phyloP scores from a whole-genome alignment of 2,329 filamentous ascomycete species.

The Cladosporium sp. region DNA sequence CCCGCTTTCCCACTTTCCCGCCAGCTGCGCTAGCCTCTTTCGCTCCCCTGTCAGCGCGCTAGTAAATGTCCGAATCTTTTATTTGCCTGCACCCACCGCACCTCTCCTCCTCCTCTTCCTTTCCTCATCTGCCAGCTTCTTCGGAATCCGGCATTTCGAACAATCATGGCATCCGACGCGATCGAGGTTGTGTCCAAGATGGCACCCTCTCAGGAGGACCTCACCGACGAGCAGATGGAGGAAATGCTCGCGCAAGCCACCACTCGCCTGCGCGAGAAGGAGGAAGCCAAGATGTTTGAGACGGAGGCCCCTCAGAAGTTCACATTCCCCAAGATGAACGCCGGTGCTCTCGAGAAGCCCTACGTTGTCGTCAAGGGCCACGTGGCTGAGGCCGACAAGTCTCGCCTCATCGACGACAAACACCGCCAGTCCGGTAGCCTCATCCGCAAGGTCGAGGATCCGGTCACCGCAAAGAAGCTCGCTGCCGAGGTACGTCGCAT shows the following conservation, averaged over 20 bases:
- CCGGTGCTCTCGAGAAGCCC: conserved; percentile 51
- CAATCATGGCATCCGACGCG: conserved; percentile 17
- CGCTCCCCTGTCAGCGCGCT: conserved; percentile 1
- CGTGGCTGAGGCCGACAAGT: conserved; percentile 56
- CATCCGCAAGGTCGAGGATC: conserved; percentile 58
- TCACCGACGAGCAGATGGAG: conserved; percentile 66
- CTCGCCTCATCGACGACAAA: conserved; percentile 52
- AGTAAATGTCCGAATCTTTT: conserved; percentile 12
- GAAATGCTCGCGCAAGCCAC: conserved; percentile 66
- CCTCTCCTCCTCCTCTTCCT: not conserved
- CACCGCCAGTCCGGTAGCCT: conserved; percentile 48
- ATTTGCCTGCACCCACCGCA: conserved; percentile 15
- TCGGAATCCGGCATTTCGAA: conserved; percentile 18
- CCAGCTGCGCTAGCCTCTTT: conserved; percentile 4
- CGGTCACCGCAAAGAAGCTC: conserved; percentile 49
- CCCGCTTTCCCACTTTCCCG: not conserved
- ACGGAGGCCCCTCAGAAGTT: conserved; percentile 32
- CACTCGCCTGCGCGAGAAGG: conserved; percentile 54
- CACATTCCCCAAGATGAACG: conserved; percentile 55
- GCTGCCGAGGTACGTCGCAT: conserved; percentile 54
- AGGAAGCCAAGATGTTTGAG: conserved; percentile 30
- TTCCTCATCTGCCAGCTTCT: conserved; percentile 16
- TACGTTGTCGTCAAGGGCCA: conserved; percentile 57
- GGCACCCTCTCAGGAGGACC: conserved; percentile 41
- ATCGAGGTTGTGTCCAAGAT: conserved; percentile 10